Conservation (phyloP, 1,139 yeast genomes). For the Suhomyces terraborum region DNA sequence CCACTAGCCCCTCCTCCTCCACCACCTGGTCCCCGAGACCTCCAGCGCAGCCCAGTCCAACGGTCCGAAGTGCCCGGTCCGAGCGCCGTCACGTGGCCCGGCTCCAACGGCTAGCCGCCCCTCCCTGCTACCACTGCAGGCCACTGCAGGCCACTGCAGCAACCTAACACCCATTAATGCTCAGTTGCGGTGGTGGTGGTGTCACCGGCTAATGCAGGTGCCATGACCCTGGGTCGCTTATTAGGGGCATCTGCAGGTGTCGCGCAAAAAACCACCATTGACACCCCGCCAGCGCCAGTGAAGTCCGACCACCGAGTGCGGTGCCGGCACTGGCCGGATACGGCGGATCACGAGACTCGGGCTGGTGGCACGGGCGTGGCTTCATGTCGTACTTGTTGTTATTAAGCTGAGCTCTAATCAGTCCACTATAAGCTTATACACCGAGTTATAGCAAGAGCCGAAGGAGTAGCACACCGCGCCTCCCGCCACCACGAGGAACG, state of each 20-base stretch:
- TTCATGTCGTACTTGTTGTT: conserved; percentile 1
- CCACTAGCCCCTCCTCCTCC: no score
- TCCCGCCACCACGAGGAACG: conserved; percentile 26
- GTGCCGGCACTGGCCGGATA: background rate
- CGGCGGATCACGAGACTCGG: conserved; percentile 1
- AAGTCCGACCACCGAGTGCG: background rate
- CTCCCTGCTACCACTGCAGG: no score
- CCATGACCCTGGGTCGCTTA: conserved; percentile 4
- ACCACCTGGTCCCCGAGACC: no score
- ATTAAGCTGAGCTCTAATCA: conserved; percentile 1
- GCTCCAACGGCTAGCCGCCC: conserved; percentile 2
- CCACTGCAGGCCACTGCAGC: no score
- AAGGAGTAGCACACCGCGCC: conserved; percentile 86
- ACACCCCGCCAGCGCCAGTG: background rate
- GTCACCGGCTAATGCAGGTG: conserved; percentile 3
- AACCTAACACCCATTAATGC: conserved; percentile 1
- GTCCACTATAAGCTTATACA: conserved; percentile 12
- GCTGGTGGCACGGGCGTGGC: no score
- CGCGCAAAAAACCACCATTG: background rate
- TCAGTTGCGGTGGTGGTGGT: conserved; percentile 3
- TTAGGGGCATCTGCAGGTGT: conserved; percentile 2
- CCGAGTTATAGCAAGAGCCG: conserved; percentile 65
- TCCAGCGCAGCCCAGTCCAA: background rate
- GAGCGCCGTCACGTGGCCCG: background rate
- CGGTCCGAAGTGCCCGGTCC: background rate